phyloP scores from a whole-genome alignment of 148 eudicot species.

The Rhododendron ovatum region DNA sequence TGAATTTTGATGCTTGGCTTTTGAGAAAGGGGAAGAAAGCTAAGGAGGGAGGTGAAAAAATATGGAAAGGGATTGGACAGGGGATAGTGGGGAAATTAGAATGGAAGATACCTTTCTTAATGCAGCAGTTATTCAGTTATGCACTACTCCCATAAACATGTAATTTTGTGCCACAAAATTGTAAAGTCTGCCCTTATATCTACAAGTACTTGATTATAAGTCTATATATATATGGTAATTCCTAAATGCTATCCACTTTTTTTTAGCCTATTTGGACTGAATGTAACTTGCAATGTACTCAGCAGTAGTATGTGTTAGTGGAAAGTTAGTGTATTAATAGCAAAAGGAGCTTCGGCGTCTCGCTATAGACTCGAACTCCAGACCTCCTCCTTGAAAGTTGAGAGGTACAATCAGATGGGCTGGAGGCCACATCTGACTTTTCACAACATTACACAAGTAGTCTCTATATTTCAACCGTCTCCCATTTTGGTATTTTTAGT shows the following conservation, averaged over 20 bases:
- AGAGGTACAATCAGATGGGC: too few relatives aligned
- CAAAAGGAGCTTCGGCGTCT: too few relatives aligned
- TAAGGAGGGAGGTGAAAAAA: not conserved
- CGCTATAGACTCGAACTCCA: too few relatives aligned
- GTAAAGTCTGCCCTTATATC: not conserved
- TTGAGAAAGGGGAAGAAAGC: slow-evolving; percentile 13
- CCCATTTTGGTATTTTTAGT: not conserved
- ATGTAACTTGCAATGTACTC: not conserved
- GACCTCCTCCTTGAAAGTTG: too few relatives aligned
- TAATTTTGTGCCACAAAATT: slow-evolving; percentile 7
- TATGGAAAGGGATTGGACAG: slow-evolving; percentile 18
- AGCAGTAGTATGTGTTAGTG: not conserved
- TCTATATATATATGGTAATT: not conserved
- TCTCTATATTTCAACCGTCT: too few relatives aligned
- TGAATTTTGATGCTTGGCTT: not conserved
- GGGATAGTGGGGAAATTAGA: slow-evolving; percentile 9
- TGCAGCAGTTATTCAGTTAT: slow-evolving; percentile 61
- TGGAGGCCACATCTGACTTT: too few relatives aligned
- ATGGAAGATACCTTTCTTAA: slow-evolving; percentile 41
- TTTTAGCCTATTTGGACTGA: not conserved
- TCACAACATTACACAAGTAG: too few relatives aligned
- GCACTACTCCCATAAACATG: slow-evolving; percentile 10
- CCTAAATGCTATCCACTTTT: not conserved
- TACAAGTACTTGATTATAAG: not conserved
- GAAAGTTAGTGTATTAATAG: too few relatives aligned